Evolutionary conservation across 208 protist species (phyloP).

Genomic region (Acanthamoeba culbertsoni): DNA sequence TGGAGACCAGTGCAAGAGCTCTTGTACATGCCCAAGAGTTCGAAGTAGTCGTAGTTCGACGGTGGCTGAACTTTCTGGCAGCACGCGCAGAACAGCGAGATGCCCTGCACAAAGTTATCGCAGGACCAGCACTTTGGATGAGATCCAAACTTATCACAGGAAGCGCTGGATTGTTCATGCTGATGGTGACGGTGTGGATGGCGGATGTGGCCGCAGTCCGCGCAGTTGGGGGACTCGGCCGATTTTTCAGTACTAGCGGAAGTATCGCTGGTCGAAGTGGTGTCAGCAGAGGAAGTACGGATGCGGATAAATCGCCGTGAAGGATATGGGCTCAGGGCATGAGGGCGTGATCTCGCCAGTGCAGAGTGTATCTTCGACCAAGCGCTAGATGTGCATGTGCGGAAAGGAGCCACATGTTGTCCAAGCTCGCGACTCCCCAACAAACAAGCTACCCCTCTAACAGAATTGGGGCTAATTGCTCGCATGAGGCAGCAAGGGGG

Average conservation of each 20-base stretch:
- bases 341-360: too few species aligned
- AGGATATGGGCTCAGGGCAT: too few species aligned
- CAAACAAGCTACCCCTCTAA: neutral
- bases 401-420: neutral
- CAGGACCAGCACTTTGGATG: neutral
- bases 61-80: conserved; percentile 3
- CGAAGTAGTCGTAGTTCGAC: neutral
- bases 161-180: neutral
- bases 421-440: neutral
- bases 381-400: too few species aligned
- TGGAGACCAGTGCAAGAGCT: too few species aligned
- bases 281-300: neutral
- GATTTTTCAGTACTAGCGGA: neutral
- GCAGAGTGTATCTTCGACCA: too few species aligned
- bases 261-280: neutral
- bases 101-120: neutral
- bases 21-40: conserved; percentile 1
- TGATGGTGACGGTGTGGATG: neutral
- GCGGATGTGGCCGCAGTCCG: neutral
- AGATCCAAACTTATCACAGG: neutral
- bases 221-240: neutral
- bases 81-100: neutral
- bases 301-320: neutral
- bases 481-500: neutral
- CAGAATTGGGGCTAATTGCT: neutral